Evolutionary conservation across 2,329 filamentous ascomycete species (phyloP), one percentile per base, ranked within the genome.

Genomic region (Colletotrichum sublineola): DNA sequence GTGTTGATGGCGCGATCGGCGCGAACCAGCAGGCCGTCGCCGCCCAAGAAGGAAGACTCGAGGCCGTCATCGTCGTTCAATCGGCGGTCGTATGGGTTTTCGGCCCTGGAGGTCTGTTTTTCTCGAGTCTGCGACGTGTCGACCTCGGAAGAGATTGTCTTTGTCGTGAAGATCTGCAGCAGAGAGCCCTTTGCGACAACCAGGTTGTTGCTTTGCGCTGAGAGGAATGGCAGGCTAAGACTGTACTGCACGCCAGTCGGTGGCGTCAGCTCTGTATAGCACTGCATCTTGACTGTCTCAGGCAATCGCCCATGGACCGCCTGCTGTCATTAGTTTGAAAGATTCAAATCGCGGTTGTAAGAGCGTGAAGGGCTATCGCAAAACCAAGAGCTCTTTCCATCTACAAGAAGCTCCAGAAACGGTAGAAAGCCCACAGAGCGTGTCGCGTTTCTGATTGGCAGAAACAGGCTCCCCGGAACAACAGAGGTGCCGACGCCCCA

Each of bases 211-310:
- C 93, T 90, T 75, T 91, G 88, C 62, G 93, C 84, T 58, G 93
- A 92, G 58, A 92, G 87, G 79, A 99, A 95, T 46, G 95, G 90
- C 52, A 97, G 84, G 73, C 87, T 89, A 78, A 98, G 84, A 75
- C 95, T 94, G 84, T 97, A 93, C 79, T 94, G 95, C 84, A 98
- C 95, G 81, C 95, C 95, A 81, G 95, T 97, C 67, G 96, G 95
- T 86, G 96, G 93, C 82, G 94, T 91, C 81, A 99, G 88, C 88
- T 99, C 96, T 80, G 94, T 95, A 85, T 98, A 98, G 87, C 94
- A 97, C 90, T 98, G 96, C 96, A 98, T 98, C 60, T 76, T 75
- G 75, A 78, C 80, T 77, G 77, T 75, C 78, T 76, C 82, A 83
- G 72, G 67, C 70, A 63, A 70, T 69, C 65, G 70, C 70, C 70